Percentiles rank a stretch among this genome's conserved stretches.
These are phyloP conservation scores for Sarocladium strictum DNA, from an alignment of 2,329 filamentous ascomycete genomes.

Conservation along the genomic window DNA sequence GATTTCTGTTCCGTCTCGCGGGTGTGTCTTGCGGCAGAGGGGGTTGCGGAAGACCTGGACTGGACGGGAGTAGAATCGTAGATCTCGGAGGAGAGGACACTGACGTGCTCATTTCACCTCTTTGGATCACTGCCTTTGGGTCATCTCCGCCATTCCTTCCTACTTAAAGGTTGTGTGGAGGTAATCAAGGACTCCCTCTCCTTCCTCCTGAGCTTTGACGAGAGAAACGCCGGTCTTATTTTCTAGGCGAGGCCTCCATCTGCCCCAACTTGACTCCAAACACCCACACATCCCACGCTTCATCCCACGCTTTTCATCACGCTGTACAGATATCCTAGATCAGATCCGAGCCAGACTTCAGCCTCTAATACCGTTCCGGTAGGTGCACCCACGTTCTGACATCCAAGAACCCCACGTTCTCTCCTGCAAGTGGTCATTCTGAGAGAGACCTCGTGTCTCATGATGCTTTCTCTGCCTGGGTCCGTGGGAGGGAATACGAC, in stretches of 20 bases:
- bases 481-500: neutral
- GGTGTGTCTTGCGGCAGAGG: neutral
- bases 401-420: slow-evolving; percentile 5
- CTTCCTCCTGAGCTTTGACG: neutral
- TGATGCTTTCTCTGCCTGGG: neutral
- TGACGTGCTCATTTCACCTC: neutral
- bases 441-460: neutral
- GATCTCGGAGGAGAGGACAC: neutral
- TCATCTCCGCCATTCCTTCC: neutral
- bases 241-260: no score
- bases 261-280: neutral
- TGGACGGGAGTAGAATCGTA: neutral
- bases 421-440: neutral
- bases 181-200: neutral
- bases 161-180: slow-evolving; percentile 3
- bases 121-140: neutral
- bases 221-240: neutral
- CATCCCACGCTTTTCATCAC: slow-evolving; percentile 52
- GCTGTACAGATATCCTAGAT: neutral
- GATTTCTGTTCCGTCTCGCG: neutral
- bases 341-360: slow-evolving; percentile 5
- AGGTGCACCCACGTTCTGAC: slow-evolving; percentile 9
- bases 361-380: slow-evolving; percentile 8
- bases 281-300: slow-evolving; percentile 35
- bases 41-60: neutral